Evolutionary conservation across 495 filamentous ascomycete genomes (phyloP).

Genomic region (Rostrohypoxylon terebratum): DNA sequence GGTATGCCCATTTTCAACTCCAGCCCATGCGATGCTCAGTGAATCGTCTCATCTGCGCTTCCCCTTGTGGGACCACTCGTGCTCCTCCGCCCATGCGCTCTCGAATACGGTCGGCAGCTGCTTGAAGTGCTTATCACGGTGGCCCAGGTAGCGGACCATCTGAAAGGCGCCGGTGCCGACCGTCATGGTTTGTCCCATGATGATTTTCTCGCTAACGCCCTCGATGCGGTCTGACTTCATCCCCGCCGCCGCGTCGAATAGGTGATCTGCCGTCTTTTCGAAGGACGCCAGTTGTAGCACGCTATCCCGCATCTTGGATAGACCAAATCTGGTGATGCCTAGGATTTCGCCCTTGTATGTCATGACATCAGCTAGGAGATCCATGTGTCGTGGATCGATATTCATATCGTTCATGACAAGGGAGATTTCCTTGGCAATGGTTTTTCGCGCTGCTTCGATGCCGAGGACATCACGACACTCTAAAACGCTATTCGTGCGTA

Average conservation of each 20-base stretch:
- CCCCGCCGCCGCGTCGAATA: constrained; percentile 92
- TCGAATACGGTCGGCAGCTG: constrained; percentile 80
- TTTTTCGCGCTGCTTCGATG: constrained; percentile 91
- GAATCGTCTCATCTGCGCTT: constrained; percentile 18
- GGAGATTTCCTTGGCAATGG: constrained; percentile 83
- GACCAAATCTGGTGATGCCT: constrained; percentile 96
- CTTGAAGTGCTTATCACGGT: constrained; percentile 72
- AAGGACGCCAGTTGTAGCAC: constrained; percentile 96
- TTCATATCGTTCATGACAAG: constrained; percentile 90
- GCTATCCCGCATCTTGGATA: constrained; percentile 96
- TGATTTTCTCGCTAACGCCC: constrained; percentile 96
- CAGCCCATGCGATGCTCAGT: not conserved
- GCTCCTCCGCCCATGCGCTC: constrained; percentile 70
- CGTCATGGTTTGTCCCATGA: constrained; percentile 93
- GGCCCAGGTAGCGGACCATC: constrained; percentile 79
- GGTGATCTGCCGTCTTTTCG: constrained; percentile 97
- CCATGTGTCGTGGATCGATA: constrained; percentile 98
- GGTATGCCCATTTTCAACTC: not conserved
- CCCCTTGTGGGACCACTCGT: constrained; percentile 35
- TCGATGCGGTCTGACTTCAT: constrained; percentile 91
- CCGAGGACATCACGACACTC: constrained; percentile 93
- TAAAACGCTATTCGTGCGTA: constrained; percentile 87
- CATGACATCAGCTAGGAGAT: constrained; percentile 98
- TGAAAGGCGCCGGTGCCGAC: constrained; percentile 93
- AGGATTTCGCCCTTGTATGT: constrained; percentile 98